Evolutionary conservation across 257 asterid genomes (phyloP).

Genomic region (Cynanchum wilfordii): DNA sequence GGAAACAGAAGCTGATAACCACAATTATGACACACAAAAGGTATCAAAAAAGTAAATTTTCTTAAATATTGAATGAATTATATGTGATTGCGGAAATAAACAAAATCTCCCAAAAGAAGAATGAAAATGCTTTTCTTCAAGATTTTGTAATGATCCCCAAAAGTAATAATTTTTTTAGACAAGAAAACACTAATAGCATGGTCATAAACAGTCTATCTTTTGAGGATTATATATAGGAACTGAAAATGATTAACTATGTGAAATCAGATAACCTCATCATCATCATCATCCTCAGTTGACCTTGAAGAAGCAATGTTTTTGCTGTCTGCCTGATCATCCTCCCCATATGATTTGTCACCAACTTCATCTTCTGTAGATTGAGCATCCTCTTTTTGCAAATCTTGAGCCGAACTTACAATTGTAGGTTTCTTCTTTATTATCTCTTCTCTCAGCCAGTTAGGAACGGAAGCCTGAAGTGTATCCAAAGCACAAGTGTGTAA

Average conservation of each 20-base stretch:
- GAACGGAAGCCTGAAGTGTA: conserved; percentile 76
- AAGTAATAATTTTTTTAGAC: not conserved
- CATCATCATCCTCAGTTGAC: conserved; percentile 69
- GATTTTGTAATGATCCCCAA: not conserved
- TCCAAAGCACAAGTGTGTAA: conserved; percentile 17
- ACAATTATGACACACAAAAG: not conserved
- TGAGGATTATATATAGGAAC: not conserved
- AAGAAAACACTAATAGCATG: not conserved
- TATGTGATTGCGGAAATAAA: not conserved
- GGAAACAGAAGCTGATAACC: not conserved
- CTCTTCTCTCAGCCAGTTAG: conserved; percentile 98
- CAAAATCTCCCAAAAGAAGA: not conserved
- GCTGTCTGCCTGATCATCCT: conserved; percentile 64
- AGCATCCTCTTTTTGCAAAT: conserved; percentile 40
- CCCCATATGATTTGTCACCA: conserved; percentile 43
- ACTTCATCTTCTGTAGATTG: conserved; percentile 62
- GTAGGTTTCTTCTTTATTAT: conserved; percentile 83
- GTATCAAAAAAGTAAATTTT: not conserved
- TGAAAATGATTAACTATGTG: conserved; percentile 3
- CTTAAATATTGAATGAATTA: not conserved
- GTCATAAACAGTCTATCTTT: not conserved
- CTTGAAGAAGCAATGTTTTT: conserved; percentile 65
- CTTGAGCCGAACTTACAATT: conserved; percentile 53
- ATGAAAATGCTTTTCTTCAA: not conserved
- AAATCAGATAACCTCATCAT: conserved; percentile 50